Conservation (phyloP, 1,284 basidiomycete genomes). For the Apiotrichum sp. region DNA sequence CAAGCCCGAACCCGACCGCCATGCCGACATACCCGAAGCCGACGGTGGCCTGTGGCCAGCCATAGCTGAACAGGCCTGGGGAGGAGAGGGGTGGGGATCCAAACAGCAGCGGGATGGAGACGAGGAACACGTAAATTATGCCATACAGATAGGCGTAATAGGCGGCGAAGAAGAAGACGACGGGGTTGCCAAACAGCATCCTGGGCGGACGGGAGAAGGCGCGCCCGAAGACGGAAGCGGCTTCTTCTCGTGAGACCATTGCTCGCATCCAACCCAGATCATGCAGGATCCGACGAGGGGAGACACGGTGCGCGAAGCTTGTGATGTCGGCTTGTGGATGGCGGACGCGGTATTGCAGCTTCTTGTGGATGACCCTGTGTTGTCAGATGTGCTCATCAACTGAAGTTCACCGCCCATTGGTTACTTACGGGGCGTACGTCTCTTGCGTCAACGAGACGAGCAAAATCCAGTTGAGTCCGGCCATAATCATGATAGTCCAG, state of each 20-base stretch:
- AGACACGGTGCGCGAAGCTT: conserved; percentile 14
- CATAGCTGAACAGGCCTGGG: conserved; percentile 43
- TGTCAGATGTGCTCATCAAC: no score
- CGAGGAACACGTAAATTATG: conserved; percentile 47
- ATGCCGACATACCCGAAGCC: conserved; percentile 48
- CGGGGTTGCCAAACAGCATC: conserved; percentile 44
- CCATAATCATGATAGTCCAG: conserved; percentile 38
- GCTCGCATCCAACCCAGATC: conserved; percentile 33
- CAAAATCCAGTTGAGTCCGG: conserved; percentile 31
- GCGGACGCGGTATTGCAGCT: conserved; percentile 24
- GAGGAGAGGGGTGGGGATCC: conserved; percentile 38
- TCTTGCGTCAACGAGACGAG: conserved; percentile 35
- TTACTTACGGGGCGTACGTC: conserved; percentile 42
- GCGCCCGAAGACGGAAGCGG: conserved; percentile 23
- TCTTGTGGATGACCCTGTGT: conserved; percentile 35
- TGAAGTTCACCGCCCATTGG: no score
- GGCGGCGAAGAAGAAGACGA: conserved; percentile 45
- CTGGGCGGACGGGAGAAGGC: conserved; percentile 48
- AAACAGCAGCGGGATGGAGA: conserved; percentile 48
- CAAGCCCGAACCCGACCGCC: conserved; percentile 45
- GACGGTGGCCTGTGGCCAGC: conserved; percentile 42
- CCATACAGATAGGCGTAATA: conserved; percentile 51
- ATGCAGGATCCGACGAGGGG: conserved; percentile 19
- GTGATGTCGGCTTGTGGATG: conserved; percentile 18
- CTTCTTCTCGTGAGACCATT: conserved; percentile 34